Evolutionary conservation across 2,329 filamentous ascomycete species (phyloP).

Genomic region (Penicillium sp.): DNA sequence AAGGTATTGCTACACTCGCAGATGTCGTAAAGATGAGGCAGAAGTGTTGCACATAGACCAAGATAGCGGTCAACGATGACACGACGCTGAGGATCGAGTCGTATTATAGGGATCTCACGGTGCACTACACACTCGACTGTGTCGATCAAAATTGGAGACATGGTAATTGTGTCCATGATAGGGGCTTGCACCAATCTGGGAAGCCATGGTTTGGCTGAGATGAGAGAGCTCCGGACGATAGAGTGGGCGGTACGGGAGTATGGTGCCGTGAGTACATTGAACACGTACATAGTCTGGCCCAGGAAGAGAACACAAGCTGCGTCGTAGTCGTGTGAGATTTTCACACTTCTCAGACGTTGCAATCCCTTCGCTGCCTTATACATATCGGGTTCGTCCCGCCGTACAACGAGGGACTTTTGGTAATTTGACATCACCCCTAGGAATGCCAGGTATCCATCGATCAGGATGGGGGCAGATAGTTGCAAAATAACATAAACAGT

Average conservation of each 20-base stretch:
- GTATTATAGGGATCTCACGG: conserved; percentile 33
- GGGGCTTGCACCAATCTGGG: conserved; percentile 22
- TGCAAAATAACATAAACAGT: conserved; percentile 18
- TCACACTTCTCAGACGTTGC: conserved; percentile 19
- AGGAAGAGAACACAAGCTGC: conserved; percentile 25
- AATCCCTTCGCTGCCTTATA: conserved; percentile 20
- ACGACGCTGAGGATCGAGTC: conserved; percentile 17
- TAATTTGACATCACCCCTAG: conserved; percentile 24
- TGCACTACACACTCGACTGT: conserved; percentile 31
- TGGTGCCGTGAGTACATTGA: conserved; percentile 28
- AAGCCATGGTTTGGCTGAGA: conserved; percentile 30
- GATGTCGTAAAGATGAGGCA: conserved; percentile 35
- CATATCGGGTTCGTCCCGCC: conserved; percentile 20
- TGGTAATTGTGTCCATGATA: conserved; percentile 28
- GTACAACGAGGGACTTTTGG: conserved; percentile 21
- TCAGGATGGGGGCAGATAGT: conserved; percentile 18
- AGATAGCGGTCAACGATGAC: conserved; percentile 30
- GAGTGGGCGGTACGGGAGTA: conserved; percentile 23
- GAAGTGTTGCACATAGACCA: conserved; percentile 29
- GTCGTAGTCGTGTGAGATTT: conserved; percentile 22
- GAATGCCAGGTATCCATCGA: conserved; percentile 24
- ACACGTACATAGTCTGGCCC: conserved; percentile 29
- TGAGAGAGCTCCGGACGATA: conserved; percentile 29
- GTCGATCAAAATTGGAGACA: conserved; percentile 32
- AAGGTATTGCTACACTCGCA: conserved; percentile 24